Conservation (phyloP, 2,329 filamentous ascomycete genomes). For the Emmonsiellopsis sp. region DNA sequence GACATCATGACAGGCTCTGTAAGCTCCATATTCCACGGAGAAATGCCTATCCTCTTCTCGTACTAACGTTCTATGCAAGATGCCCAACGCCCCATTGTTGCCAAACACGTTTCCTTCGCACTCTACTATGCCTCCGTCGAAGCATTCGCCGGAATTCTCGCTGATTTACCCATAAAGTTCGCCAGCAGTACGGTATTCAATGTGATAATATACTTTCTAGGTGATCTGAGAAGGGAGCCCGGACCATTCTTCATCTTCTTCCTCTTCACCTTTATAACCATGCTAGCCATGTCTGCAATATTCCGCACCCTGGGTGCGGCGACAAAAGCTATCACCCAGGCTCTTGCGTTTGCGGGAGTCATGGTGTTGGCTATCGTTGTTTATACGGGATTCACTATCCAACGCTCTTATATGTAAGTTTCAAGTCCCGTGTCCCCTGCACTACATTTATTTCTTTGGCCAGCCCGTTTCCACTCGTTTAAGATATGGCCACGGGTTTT, state of each 20-base stretch:
- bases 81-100: constrained; percentile 81
- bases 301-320: constrained; percentile 52
- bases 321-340: constrained; percentile 54
- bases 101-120: constrained; percentile 81
- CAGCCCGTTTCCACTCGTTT: constrained; percentile 4
- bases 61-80: constrained; percentile 53
- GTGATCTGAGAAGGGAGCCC: constrained; percentile 49
- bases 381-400: constrained; percentile 56
- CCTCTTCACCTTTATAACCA: constrained; percentile 52
- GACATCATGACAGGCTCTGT: constrained; percentile 14
- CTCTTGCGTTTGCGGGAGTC: constrained; percentile 49
- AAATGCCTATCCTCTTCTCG: not conserved
- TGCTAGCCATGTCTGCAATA: constrained; percentile 49
- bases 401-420: constrained; percentile 32
- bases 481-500: not conserved
- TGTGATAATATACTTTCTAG: constrained; percentile 75
- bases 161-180: constrained; percentile 78
- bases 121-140: constrained; percentile 86
- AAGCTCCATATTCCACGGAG: not conserved
- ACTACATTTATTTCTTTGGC: not conserved
- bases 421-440: not conserved
- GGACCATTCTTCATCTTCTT: constrained; percentile 55
- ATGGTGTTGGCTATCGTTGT: constrained; percentile 51
- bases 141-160: constrained; percentile 75
- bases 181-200: constrained; percentile 68